phyloP scores from a whole-genome alignment of 768 basidiomycete species.

The Hemileccinum rubropunctum region DNA sequence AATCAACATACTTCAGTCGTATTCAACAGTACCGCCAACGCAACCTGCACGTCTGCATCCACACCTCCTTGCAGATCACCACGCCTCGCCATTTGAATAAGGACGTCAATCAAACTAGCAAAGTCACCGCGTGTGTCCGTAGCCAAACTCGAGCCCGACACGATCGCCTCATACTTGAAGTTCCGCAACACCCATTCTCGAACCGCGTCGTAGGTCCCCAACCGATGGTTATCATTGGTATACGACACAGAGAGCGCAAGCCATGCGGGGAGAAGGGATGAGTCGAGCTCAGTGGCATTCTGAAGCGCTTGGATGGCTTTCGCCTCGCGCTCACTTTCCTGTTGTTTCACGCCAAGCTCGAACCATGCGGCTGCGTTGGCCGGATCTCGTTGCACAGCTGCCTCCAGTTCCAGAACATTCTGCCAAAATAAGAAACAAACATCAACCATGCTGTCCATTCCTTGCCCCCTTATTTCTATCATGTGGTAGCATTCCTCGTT shows the following conservation, averaged over 20 bases:
- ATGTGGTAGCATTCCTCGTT: slow-evolving; percentile 9
- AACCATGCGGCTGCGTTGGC: slow-evolving; percentile 78
- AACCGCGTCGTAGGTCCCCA: slow-evolving; percentile 75
- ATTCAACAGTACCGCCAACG: slow-evolving; percentile 89
- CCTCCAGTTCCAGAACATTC: slow-evolving; percentile 89
- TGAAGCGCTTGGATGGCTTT: slow-evolving; percentile 85
- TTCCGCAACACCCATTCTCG: slow-evolving; percentile 78
- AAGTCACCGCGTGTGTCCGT: slow-evolving; percentile 33
- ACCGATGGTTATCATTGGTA: slow-evolving; percentile 83
- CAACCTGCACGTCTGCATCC: slow-evolving; percentile 95
- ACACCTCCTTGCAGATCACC: slow-evolving; percentile 49
- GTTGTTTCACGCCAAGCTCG: slow-evolving; percentile 92
- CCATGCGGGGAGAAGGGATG: slow-evolving; percentile 74
- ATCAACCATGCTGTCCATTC: slow-evolving; percentile 14
- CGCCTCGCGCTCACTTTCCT: slow-evolving; percentile 94
- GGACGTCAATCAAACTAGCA: slow-evolving; percentile 60
- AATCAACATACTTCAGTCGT: slow-evolving; percentile 68
- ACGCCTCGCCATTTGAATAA: slow-evolving; percentile 78
- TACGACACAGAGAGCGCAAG: slow-evolving; percentile 88
- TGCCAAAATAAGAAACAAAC: slow-evolving; percentile 34
- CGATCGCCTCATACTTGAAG: slow-evolving; percentile 44
- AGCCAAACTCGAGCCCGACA: slow-evolving; percentile 36
- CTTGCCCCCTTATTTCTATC: not conserved
- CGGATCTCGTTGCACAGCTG: slow-evolving; percentile 78
- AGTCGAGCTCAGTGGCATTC: slow-evolving; percentile 79